Base-by-base conservation (phyloP, 1,284 basidiomycete genomes). In the Cerrena zonata region DNA sequence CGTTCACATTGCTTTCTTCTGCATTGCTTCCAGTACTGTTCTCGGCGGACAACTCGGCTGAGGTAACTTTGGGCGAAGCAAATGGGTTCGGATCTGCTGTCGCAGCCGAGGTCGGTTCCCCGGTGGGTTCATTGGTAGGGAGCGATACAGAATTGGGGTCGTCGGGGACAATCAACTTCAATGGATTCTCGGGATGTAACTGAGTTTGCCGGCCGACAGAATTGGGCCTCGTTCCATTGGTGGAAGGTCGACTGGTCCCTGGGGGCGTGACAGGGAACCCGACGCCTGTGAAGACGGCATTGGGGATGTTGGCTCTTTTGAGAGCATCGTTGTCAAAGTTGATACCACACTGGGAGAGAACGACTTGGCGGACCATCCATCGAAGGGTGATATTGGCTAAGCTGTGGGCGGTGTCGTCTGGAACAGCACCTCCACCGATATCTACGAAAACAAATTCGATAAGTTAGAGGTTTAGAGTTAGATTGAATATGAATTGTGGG, bases 331-430 rank as follows among this genome's bases (percentile, higher is more conserved):
- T 51, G 53, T 82, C 75, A 55, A 84, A 85, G 24, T 67, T 54
- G 27, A 86, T 71, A 2, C 76, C 78, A 56, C 79, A 80, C 21
- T 73, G 65, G 4, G 75, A 65, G 2, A 56, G 56, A 5, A 73
- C 67, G 51, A 75, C 67, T 53, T 82, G 71, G 50, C 77, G 76
- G 41, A 89, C 72, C 86, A 89, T 89, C 86, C 86, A 89, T 24
- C 77, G 78, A 23, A 89, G 68, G n/a, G 80, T 64, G 56, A 87
- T 81, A 53, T 84, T 73, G 0, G 79, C 68, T 4, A 89, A 73
- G 24, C 66, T 68, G 48, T 74, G 62, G 10, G 56, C 22, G 2
- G 68, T 69, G 3, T 60, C 61, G 56, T 86, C 77, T 0, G 54
- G 36, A 2, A 79, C 78, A 2, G 70, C 65, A 18, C 86, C 83